These are phyloP conservation scores for Sporothrix pseudoabietina DNA, from an alignment of 2,329 filamentous ascomycete species.

Conservation along the genomic window DNA sequence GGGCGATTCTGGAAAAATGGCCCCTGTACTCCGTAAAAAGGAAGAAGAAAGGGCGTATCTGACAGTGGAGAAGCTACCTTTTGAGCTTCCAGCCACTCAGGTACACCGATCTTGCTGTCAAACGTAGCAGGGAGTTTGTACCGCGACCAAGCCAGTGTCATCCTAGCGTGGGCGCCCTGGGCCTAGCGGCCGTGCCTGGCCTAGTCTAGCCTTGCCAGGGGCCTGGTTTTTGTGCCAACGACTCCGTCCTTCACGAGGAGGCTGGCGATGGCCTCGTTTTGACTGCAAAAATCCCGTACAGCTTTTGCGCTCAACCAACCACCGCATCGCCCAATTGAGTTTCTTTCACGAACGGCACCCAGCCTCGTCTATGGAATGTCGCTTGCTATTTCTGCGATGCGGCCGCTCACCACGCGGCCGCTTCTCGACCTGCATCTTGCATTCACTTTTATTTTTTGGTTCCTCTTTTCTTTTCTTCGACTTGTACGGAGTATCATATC, in stretches of 20 bases:
- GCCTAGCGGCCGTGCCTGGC: background rate
- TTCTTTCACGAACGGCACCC: background rate
- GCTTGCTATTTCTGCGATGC: constrained; percentile 28
- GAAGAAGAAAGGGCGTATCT: background rate
- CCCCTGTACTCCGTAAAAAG: background rate
- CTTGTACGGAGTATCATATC: background rate
- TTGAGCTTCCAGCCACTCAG: background rate
- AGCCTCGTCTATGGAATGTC: constrained; percentile 28
- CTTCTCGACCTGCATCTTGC: constrained; percentile 7
- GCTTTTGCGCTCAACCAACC: constrained; percentile 20
- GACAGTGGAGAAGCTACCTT: background rate
- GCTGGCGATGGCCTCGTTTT: constrained; percentile 26
- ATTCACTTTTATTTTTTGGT: background rate
- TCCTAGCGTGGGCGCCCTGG: background rate
- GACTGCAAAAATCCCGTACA: constrained; percentile 9
- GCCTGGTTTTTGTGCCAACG: background rate
- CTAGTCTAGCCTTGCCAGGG: constrained; percentile 5
- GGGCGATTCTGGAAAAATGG: background rate
- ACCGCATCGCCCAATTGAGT: constrained; percentile 7
- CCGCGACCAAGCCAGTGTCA: no score
- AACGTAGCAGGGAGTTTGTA: no score
- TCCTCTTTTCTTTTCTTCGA: background rate
- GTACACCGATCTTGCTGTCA: background rate
- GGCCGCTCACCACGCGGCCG: constrained; percentile 26
- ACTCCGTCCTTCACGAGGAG: background rate